Percentiles rank a stretch among this genome's conserved stretches.
Evolutionary conservation across 495 filamentous ascomycete species (phyloP).

Genomic region (Staphylotrichum longicolle): DNA sequence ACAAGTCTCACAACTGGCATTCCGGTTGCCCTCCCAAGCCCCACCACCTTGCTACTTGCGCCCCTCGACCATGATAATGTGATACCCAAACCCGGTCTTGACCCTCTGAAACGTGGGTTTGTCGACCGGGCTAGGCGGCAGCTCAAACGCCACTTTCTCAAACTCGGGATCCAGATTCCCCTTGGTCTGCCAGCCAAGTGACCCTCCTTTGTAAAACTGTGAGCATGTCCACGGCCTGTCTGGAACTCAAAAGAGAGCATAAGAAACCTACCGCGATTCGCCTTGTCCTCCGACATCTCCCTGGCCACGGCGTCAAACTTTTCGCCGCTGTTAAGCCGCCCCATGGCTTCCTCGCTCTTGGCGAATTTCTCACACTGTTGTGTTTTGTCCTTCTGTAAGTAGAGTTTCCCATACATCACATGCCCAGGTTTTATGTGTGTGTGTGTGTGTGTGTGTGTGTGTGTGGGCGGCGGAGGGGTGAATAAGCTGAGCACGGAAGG

Average conservation of each 20-base stretch:
- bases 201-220: slow-evolving; percentile 57
- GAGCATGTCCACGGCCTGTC: slow-evolving; percentile 5
- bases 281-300: slow-evolving; percentile 88
- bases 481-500: neutral
- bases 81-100: slow-evolving; percentile 87
- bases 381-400: too few species aligned
- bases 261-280: slow-evolving; percentile 61
- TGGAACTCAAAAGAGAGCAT: too few species aligned
- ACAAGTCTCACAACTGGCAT: slow-evolving; percentile 14
- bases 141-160: slow-evolving; percentile 75
- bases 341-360: slow-evolving; percentile 83
- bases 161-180: slow-evolving; percentile 72
- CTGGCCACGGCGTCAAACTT: slow-evolving; percentile 89
- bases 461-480: neutral
- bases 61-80: slow-evolving; percentile 80
- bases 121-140: slow-evolving; percentile 72
- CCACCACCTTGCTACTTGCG: slow-evolving; percentile 24
- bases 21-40: slow-evolving; percentile 13
- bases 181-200: slow-evolving; percentile 79
- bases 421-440: neutral
- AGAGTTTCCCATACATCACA: too few species aligned
- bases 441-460: too few species aligned
- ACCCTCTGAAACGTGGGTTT: slow-evolving; percentile 75
- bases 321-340: slow-evolving; percentile 68
- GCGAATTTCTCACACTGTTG: slow-evolving; percentile 78